Evolutionary conservation across 495 filamentous ascomycete species (phyloP).

Genomic region (Aspergillus bertholletiae): DNA sequence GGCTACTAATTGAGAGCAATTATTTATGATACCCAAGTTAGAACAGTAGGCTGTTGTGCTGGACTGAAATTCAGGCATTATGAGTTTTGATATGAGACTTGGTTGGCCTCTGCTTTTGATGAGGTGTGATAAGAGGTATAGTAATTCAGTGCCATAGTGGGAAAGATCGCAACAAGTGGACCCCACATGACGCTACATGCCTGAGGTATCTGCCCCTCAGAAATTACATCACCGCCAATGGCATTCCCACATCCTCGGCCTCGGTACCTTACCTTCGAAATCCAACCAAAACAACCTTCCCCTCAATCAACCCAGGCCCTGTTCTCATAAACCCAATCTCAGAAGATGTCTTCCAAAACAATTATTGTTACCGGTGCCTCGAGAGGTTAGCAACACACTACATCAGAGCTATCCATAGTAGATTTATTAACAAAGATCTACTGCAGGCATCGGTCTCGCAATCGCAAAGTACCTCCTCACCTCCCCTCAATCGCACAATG

Average conservation of each 20-base stretch:
- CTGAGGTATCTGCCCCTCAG: not conserved
- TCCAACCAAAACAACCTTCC: too few species aligned
- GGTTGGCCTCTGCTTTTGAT: too few species aligned
- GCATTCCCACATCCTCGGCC: not conserved
- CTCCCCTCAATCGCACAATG: constrained; percentile 55
- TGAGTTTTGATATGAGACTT: too few species aligned
- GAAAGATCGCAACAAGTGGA: not conserved
- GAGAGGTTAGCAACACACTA: constrained; percentile 37
- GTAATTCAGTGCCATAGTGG: too few species aligned
- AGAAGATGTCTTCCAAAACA: constrained; percentile 45
- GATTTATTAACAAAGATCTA: constrained; percentile 1
- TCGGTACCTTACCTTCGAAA: too few species aligned
- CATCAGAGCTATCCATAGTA: not conserved
- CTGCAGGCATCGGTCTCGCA: constrained; percentile 78
- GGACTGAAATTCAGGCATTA: too few species aligned
- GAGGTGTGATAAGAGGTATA: too few species aligned
- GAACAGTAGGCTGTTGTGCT: too few species aligned
- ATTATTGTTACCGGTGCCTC: constrained; percentile 64
- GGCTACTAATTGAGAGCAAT: not conserved
- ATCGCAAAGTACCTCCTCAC: constrained; percentile 69
- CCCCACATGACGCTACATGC: not conserved
- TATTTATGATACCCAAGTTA: too few species aligned
- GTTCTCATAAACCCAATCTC: not conserved
- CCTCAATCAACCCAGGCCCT: not conserved
- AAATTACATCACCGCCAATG: constrained; percentile 1